phyloP scores from a whole-genome alignment of 768 basidiomycete genomes.

The Wakefieldia striispora region DNA sequence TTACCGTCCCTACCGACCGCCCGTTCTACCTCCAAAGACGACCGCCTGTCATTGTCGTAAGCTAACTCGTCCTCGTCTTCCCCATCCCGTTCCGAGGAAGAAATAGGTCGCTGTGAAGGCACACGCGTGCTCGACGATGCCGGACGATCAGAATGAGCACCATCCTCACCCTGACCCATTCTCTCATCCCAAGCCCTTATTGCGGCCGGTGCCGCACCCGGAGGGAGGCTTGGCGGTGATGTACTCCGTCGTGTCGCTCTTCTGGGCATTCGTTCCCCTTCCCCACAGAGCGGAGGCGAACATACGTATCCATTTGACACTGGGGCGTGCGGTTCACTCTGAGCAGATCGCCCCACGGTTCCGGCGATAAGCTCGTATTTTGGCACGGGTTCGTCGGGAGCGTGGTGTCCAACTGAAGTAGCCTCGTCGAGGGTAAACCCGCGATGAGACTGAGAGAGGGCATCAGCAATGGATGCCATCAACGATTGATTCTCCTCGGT shows the following conservation, averaged over 20 bases:
- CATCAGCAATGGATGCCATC: slow-evolving; percentile 39
- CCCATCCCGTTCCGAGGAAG: slow-evolving; percentile 31
- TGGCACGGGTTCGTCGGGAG: slow-evolving; percentile 36
- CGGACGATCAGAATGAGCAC: slow-evolving; percentile 30
- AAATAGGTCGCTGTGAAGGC: slow-evolving; percentile 34
- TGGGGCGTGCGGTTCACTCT: slow-evolving; percentile 20
- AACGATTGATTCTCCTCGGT: slow-evolving; percentile 32
- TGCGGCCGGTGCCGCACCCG: slow-evolving; percentile 39
- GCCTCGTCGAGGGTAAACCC: slow-evolving; percentile 26
- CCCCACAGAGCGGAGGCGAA: slow-evolving; percentile 6
- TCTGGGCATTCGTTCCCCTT: slow-evolving; percentile 20
- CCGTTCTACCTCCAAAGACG: slow-evolving; percentile 5
- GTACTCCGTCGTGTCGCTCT: slow-evolving; percentile 30
- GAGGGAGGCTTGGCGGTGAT: slow-evolving; percentile 41
- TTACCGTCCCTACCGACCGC: slow-evolving; percentile 6
- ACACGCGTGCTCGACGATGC: slow-evolving; percentile 32
- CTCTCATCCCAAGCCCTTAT: slow-evolving; percentile 38
- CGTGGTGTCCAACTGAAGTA: slow-evolving; percentile 14
- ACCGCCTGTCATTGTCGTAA: slow-evolving; percentile 24
- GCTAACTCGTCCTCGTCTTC: slow-evolving; percentile 26
- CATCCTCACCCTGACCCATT: slow-evolving; percentile 32
- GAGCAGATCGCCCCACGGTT: neutral
- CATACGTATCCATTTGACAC: slow-evolving; percentile 14
- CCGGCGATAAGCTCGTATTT: slow-evolving; percentile 33
- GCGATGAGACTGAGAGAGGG: slow-evolving; percentile 30